Evolutionary conservation across 1,284 basidiomycete genomes (phyloP), one percentile per base, ranked within the genome.

Genomic region (Malassezia brasiliensis): DNA sequence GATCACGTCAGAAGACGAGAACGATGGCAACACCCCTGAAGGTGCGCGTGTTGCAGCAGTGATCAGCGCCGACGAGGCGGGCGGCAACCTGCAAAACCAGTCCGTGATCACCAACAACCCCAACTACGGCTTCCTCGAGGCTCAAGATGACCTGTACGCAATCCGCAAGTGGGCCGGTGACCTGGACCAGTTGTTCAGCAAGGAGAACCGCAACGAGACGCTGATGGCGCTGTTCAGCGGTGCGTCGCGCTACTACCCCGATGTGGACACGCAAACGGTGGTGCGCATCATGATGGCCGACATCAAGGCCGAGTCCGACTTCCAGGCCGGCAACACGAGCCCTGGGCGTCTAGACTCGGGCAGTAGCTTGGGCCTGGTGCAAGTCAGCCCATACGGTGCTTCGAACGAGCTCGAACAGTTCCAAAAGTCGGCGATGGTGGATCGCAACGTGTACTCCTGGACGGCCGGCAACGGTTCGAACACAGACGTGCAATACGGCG

Each of bases 271-370:
- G 0, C 53, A 56, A 17, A 62, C 56, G 45, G 66, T 68, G 5
- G 47, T 53, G 2, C 59, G 69, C 7, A 59, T 67, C 20, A 64
- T 72, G 50, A 59, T 74, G 39, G 63, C 69, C 2, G 71, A 74
- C 35, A 74, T 74, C 54, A 65, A 66, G 45, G 66, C 69, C 28
- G 71, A 74, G 44, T 67, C 65, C 15, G 69, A 71, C 36, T 74
- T 74, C 37, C 41, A 63, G 19, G 30, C 61, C 3, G 12, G 19
- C 20, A 50, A 57, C 32, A 34, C 62, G 34, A 62, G 58, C 22
- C 61, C 61, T 12, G 67, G 65, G 1, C 60, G 71, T 9, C 53
- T 71, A 2, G 69, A 71, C 37, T 65, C 62, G 0, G 71, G 71
- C 5, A 55, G 61, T 11, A 64, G 64, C 22, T 58, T 66, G 50